These are phyloP conservation scores for Hippophae gyantsensis DNA, from an alignment of 306 rosid species.

Conservation along the genomic window DNA sequence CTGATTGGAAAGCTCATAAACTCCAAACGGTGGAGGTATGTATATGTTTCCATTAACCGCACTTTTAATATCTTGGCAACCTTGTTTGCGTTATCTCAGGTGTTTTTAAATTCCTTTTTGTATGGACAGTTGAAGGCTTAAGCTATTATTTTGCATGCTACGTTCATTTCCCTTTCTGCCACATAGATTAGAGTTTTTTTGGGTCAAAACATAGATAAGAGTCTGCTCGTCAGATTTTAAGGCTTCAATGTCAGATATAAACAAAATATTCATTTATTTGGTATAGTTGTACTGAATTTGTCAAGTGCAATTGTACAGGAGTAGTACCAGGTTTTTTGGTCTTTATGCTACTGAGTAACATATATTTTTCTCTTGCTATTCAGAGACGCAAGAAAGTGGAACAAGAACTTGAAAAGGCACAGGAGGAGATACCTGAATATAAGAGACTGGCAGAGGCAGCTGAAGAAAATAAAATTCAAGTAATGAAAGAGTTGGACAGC, in stretches of 20 bases:
- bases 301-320: neutral
- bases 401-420: conserved; percentile 73
- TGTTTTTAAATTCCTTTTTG: neutral
- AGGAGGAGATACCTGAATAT: conserved; percentile 68
- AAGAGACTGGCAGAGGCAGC: conserved; percentile 57
- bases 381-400: conserved; percentile 83
- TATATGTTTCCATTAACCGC: conserved; percentile 11
- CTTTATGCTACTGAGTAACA: neutral
- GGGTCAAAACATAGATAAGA: neutral
- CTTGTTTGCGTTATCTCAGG: neutral
- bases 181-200: no score
- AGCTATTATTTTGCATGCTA: neutral
- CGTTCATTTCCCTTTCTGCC: neutral
- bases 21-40: conserved; percentile 82
- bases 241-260: neutral
- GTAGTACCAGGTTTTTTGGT: neutral
- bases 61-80: neutral
- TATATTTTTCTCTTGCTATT: conserved; percentile 14
- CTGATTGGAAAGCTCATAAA: conserved; percentile 98
- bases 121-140: neutral
- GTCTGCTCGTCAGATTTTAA: no score
- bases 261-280: neutral
- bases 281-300: no score
- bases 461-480: conserved; percentile 45
- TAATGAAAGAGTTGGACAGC: conserved; percentile 69